Base-by-base conservation (phyloP, 495 filamentous ascomycete genomes). In the Podospora conica region DNA sequence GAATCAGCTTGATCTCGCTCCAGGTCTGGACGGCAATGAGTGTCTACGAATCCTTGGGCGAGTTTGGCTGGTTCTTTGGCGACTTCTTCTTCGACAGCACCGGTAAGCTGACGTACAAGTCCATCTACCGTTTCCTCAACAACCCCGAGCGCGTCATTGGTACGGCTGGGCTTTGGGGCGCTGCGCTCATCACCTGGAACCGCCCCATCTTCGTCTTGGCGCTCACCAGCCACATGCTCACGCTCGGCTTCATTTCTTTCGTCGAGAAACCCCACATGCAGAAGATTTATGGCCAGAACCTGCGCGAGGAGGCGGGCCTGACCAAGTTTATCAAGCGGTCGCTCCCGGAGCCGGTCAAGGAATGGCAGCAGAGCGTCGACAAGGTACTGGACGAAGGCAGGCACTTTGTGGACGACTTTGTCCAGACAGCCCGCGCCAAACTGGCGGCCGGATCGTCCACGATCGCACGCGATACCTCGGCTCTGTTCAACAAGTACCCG, bases 61-160 rank as follows among this genome's bases (percentile, higher is more conserved):
- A 98, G 73, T 98, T 97, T 73, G 96, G 96, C 69, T 98, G 96
- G 95, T 98, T 98, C 82, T 98, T 92, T 71, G 95, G 95, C 12
- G 95, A 98, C 76, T 98, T 98, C 81, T 92, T 92, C 80, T 97
- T 97, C 78, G 92, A 96, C 68, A 87, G 88, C 56, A 85, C 87
- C 10, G 88, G 86, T 22, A 96, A 96, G 71, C 84, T 98, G 58
- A 98, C 91, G 22, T 98, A 98, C 80, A 91, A 88, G 68, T 96
- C 95, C 60, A 98, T 98, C 70, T 98, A 98, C 75, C 92, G 95
- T 65, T 98, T 91, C 78, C 80, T 98, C 65, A 98, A 98, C 81
- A 98, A 98, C 73, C 95, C 95, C 0, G 95, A 98, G 76, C 89
- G 95, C 66, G 87, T 98, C 31, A 85, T 98, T 65, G 95, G 95